phyloP scores from a whole-genome alignment of 768 basidiomycete species.

The Boletus barrowsii region DNA sequence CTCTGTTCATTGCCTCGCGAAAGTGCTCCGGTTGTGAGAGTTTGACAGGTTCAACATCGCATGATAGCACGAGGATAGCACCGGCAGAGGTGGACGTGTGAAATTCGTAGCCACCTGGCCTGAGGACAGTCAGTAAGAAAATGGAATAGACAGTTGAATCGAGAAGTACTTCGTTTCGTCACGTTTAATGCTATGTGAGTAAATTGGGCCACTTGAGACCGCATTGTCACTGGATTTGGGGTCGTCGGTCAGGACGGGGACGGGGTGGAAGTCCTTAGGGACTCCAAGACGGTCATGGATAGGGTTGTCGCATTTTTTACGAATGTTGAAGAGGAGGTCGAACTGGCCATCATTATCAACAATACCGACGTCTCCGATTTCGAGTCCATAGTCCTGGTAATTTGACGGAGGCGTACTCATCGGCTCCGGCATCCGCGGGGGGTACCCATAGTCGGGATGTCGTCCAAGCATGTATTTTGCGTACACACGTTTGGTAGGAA shows the following conservation, averaged over 20 bases:
- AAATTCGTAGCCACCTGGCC: neutral
- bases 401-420: neutral
- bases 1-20: neutral
- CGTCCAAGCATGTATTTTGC: neutral
- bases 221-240: neutral
- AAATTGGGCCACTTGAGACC: neutral
- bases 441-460: neutral
- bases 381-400: neutral
- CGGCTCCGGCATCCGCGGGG: neutral
- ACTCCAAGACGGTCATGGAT: neutral
- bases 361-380: slow-evolving; percentile 1
- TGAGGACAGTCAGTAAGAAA: neutral
- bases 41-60: neutral
- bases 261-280: neutral
- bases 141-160: neutral
- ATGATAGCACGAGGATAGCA: neutral
- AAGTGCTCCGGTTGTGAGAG: neutral
- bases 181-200: neutral
- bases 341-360: neutral
- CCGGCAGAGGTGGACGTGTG: neutral
- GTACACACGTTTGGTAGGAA: neutral
- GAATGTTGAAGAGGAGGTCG: neutral
- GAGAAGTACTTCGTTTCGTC: neutral
- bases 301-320: neutral
- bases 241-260: neutral